These are phyloP conservation scores for Calocybe indica DNA, from an alignment of 768 basidiomycete genomes.

Conservation along the genomic window DNA sequence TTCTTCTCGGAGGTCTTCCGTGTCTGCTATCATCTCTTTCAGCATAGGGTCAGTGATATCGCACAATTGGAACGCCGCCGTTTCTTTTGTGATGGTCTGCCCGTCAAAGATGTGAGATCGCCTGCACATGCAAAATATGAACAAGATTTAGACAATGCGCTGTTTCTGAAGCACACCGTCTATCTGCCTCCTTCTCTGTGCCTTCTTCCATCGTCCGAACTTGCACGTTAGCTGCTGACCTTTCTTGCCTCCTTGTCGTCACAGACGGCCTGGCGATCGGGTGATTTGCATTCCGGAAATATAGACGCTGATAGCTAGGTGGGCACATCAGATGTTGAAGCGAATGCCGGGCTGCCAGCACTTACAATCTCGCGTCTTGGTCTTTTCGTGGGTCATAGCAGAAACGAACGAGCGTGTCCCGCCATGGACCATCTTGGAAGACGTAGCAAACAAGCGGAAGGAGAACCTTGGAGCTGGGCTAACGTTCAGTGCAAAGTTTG, in stretches of 20 bases:
- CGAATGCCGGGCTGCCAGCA: constrained; percentile 2
- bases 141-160: constrained; percentile 1
- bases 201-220: constrained; percentile 32
- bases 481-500: constrained; percentile 3
- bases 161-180: constrained; percentile 28
- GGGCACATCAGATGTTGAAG: constrained; percentile 3
- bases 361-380: constrained; percentile 70
- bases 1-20: constrained; percentile 57
- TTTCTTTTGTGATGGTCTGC: constrained; percentile 67
- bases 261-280: constrained; percentile 74
- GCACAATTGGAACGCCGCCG: constrained; percentile 90
- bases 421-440: constrained; percentile 92
- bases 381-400: constrained; percentile 87
- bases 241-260: constrained; percentile 59
- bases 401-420: constrained; percentile 81
- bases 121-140: constrained; percentile 21
- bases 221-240: constrained; percentile 34
- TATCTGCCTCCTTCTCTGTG: constrained; percentile 33
- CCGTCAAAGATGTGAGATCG: constrained; percentile 90
- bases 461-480: constrained; percentile 67
- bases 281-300: constrained; percentile 85
- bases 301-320: constrained; percentile 81
- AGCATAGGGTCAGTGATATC: constrained; percentile 88
- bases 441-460: constrained; percentile 81
- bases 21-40: constrained; percentile 71